phyloP scores from a whole-genome alignment of 2,329 filamentous ascomycete genomes.

The Stachybotrys echinatus region DNA sequence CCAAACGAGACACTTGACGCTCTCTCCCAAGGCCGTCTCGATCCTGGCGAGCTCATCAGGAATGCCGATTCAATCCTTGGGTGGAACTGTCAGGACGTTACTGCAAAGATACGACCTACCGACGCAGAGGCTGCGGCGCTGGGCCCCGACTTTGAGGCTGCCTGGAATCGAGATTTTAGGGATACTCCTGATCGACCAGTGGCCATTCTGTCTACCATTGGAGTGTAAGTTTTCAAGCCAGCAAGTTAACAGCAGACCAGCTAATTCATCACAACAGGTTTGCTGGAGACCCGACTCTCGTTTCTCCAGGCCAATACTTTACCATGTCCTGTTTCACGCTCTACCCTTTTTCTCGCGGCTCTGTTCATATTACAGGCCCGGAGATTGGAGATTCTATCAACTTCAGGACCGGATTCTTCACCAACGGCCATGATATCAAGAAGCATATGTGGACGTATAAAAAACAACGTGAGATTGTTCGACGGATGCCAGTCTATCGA shows the following conservation, averaged over 20 bases:
- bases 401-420: constrained; percentile 54
- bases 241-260: too few species aligned
- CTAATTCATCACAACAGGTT: constrained; percentile 17
- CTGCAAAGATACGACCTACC: constrained; percentile 47
- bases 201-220: constrained; percentile 7
- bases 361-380: constrained; percentile 51
- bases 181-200: constrained; percentile 33
- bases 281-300: constrained; percentile 32
- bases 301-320: constrained; percentile 42
- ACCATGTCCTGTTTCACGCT: constrained; percentile 42
- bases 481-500: not conserved
- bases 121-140: constrained; percentile 43
- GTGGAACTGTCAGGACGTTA: constrained; percentile 50
- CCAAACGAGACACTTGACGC: constrained; percentile 34
- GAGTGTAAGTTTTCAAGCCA: not conserved
- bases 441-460: constrained; percentile 38
- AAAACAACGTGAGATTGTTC: constrained; percentile 42
- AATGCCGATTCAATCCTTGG: constrained; percentile 42
- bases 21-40: constrained; percentile 40
- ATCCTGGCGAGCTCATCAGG: constrained; percentile 22
- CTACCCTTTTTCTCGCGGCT: constrained; percentile 48
- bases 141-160: constrained; percentile 41
- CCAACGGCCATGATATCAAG: constrained; percentile 21
- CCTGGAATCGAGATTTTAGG: constrained; percentile 48
- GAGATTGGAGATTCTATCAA: constrained; percentile 38